A percentile compares a stretch with the other conserved stretches of the same genome.
These are phyloP conservation scores for Bipolaris gigantea DNA, from an alignment of 2,329 filamentous ascomycete species.

Conservation along the genomic window DNA sequence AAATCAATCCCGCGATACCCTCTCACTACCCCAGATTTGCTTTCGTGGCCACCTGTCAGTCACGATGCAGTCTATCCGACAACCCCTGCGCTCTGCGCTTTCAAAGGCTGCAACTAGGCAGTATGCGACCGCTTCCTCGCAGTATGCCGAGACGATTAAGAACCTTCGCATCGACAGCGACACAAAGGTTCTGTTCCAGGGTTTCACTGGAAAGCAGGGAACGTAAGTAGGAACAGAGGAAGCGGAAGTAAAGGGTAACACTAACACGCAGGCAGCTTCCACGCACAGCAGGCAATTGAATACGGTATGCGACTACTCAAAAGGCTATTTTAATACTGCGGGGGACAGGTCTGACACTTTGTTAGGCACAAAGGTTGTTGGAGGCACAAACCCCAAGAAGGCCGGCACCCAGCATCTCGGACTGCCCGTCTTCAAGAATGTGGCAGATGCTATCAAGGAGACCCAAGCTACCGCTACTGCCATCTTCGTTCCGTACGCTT, in stretches of 20 bases:
- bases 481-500: conserved; percentile 86
- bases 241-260: not conserved
- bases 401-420: conserved; percentile 87
- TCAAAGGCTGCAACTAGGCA: conserved; percentile 70
- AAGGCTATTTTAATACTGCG: conserved; percentile 16
- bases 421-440: conserved; percentile 89
- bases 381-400: conserved; percentile 99
- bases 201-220: conserved; percentile 96
- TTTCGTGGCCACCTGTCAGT: conserved; percentile 33
- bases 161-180: conserved; percentile 93
- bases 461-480: conserved; percentile 89
- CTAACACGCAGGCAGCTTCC: conserved; percentile 69
- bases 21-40: conserved; percentile 19
- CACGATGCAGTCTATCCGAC: conserved; percentile 84
- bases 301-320: conserved; percentile 69
- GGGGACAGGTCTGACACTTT: conserved; percentile 33
- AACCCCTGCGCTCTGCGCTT: conserved; percentile 70
- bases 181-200: conserved; percentile 95
- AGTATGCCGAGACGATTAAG: conserved; percentile 49
- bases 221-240: conserved; percentile 52
- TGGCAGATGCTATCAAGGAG: conserved; percentile 84
- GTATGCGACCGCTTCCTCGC: conserved; percentile 72
- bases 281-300: conserved; percentile 95
- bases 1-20: conserved; percentile 19
- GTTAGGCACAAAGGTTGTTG: conserved; percentile 91